These are phyloP conservation scores for Hortiboletus flavorubellus DNA, from an alignment of 768 basidiomycete genomes.

Conservation along the genomic window DNA sequence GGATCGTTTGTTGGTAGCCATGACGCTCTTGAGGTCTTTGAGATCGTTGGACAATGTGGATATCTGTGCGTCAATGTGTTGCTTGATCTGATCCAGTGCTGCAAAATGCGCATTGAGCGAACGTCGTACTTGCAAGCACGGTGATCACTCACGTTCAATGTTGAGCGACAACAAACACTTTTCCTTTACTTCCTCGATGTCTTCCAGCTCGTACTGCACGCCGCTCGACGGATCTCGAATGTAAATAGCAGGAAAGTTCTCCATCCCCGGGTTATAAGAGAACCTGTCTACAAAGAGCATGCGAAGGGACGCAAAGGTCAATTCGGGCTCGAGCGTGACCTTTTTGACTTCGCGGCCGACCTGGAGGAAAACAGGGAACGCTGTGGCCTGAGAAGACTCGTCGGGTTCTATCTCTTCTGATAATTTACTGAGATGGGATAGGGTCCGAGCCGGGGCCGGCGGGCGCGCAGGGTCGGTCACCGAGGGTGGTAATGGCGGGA, in stretches of 20 bases:
- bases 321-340: slow-evolving; percentile 62
- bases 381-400: slow-evolving; percentile 12
- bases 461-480: slow-evolving; percentile 37
- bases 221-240: slow-evolving; percentile 90
- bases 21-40: slow-evolving; percentile 75
- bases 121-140: slow-evolving; percentile 1
- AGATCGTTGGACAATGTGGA: slow-evolving; percentile 80
- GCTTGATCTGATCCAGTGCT: slow-evolving; percentile 99
- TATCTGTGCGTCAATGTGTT: slow-evolving; percentile 94
- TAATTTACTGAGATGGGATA: slow-evolving; percentile 16
- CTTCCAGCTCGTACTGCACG: slow-evolving; percentile 94
- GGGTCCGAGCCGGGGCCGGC: background rate
- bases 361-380: slow-evolving; percentile 81
- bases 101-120: slow-evolving; percentile 10
- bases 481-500: slow-evolving; percentile 49
- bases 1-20: slow-evolving; percentile 54
- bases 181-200: slow-evolving; percentile 87
- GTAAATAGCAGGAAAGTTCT: slow-evolving; percentile 94
- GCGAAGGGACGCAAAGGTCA: slow-evolving; percentile 72
- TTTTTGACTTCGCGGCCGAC: slow-evolving; percentile 91
- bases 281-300: slow-evolving; percentile 94
- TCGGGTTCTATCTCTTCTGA: slow-evolving; percentile 18
- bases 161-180: slow-evolving; percentile 88
- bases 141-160: slow-evolving; percentile 80
- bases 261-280: slow-evolving; percentile 87